These are phyloP conservation scores for Fusarium multiceps DNA, from an alignment of 2,329 filamentous ascomycete species.

Conservation along the genomic window DNA sequence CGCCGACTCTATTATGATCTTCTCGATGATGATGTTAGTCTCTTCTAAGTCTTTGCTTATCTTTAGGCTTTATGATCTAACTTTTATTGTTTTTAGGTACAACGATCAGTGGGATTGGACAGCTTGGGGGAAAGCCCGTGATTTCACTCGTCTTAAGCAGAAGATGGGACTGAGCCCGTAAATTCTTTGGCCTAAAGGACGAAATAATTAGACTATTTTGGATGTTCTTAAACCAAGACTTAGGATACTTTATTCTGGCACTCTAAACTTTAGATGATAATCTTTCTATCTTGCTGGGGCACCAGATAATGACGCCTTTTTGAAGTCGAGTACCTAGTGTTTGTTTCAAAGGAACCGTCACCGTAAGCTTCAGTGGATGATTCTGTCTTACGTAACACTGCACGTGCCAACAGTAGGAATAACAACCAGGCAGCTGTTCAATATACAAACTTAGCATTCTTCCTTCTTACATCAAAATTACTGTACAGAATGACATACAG, in stretches of 20 bases:
- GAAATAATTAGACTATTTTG: neutral
- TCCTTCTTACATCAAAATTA: neutral
- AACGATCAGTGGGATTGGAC: neutral
- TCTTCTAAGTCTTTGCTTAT: neutral
- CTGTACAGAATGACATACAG: neutral
- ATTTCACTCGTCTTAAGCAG: neutral
- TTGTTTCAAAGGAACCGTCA: too few species aligned
- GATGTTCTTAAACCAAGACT: fast-evolving
- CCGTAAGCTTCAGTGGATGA: neutral
- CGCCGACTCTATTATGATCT: conserved; percentile 5
- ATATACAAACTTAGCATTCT: neutral
- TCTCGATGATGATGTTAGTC: conserved; percentile 14
- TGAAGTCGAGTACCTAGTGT: too few species aligned
- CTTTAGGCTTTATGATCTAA: neutral
- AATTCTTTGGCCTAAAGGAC: neutral
- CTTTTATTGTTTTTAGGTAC: neutral
- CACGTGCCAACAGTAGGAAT: neutral
- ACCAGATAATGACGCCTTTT: too few species aligned
- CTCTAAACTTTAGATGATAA: neutral
- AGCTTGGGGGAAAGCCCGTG: neutral
- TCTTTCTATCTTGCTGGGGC: too few species aligned
- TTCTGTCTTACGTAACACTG: neutral
- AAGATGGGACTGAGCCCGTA: neutral
- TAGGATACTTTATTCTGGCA: neutral
- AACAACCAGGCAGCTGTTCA: neutral